Evolutionary conservation across 106 monocot genomes (phyloP).

Genomic region (Dioscorea dumetorum): DNA sequence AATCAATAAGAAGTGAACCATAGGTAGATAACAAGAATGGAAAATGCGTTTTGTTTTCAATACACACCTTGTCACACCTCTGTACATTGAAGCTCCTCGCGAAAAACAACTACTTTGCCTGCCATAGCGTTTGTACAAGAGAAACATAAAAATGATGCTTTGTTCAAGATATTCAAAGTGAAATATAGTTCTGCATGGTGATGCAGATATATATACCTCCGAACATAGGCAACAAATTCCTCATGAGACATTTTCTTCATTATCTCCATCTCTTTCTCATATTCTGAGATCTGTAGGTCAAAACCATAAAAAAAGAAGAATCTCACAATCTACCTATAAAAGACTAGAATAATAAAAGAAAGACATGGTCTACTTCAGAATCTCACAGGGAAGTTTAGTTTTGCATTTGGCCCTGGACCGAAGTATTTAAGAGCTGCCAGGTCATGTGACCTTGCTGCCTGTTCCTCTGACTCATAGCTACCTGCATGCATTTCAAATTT

Average conservation of each 20-base stretch:
- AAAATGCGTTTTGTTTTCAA: background rate
- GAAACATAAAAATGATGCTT: background rate
- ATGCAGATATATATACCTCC: conserved; percentile 25
- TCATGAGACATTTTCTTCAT: conserved; percentile 63
- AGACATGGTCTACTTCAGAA: background rate
- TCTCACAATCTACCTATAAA: background rate
- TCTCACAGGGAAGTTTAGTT: conserved; percentile 58
- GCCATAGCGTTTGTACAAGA: conserved; percentile 1
- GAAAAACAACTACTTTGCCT: conserved; percentile 68
- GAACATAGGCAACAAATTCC: conserved; percentile 57
- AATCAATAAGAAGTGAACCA: background rate
- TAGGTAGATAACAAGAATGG: no score
- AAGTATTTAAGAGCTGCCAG: conserved; percentile 68
- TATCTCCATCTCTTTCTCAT: conserved; percentile 46
- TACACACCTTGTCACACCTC: conserved; percentile 59
- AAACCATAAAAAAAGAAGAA: background rate
- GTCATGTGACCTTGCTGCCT: conserved; percentile 65
- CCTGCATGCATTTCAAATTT: conserved; percentile 16
- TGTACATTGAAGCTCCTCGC: conserved; percentile 55
- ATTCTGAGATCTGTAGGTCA: conserved; percentile 37
- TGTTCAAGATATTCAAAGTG: background rate
- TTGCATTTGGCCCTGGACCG: conserved; percentile 38
- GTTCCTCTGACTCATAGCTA: conserved; percentile 63
- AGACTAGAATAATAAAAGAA: background rate
- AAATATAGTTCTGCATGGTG: background rate